phyloP scores from a whole-genome alignment of 2,329 filamentous ascomycete species.

The Lecanosticta acicola region DNA sequence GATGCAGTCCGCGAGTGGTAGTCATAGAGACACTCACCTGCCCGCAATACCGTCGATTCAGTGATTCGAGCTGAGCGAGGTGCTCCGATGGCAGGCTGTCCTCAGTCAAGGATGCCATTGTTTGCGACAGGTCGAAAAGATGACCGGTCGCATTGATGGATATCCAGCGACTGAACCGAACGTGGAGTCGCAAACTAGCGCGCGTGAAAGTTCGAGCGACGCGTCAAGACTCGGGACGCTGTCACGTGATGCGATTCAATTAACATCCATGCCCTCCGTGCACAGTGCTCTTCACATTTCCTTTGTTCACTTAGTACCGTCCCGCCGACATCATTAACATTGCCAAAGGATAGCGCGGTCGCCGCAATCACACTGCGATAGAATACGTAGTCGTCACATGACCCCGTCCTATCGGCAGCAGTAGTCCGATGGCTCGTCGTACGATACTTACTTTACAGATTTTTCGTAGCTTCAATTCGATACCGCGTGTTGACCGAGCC shows the following conservation, averaged over 20 bases:
- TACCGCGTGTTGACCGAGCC: slow-evolving; percentile 2
- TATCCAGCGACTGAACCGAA: not conserved
- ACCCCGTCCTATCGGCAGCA: too few relatives aligned
- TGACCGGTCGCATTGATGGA: not conserved
- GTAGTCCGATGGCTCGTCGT: too few relatives aligned
- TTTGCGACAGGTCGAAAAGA: slow-evolving; percentile 3
- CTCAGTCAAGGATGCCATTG: slow-evolving; percentile 24
- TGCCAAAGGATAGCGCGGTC: too few relatives aligned
- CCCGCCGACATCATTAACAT: too few relatives aligned
- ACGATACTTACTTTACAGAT: too few relatives aligned
- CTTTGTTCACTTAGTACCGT: too few relatives aligned
- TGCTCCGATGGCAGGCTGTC: slow-evolving; percentile 23
- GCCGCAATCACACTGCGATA: too few relatives aligned
- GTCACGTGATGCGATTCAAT: not conserved
- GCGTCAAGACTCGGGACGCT: too few relatives aligned
- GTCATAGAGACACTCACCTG: slow-evolving; percentile 12
- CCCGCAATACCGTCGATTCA: slow-evolving; percentile 13
- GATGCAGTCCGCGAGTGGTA: not conserved
- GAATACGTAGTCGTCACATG: too few relatives aligned
- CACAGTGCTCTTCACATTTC: too few relatives aligned
- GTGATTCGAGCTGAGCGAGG: not conserved
- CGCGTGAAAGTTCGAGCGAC: not conserved
- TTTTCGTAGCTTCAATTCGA: not conserved
- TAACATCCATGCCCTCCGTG: too few relatives aligned
- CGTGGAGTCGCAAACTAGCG: not conserved